phyloP scores from a whole-genome alignment of 2,329 filamentous ascomycete species.

The Fusarium oxysporum region DNA sequence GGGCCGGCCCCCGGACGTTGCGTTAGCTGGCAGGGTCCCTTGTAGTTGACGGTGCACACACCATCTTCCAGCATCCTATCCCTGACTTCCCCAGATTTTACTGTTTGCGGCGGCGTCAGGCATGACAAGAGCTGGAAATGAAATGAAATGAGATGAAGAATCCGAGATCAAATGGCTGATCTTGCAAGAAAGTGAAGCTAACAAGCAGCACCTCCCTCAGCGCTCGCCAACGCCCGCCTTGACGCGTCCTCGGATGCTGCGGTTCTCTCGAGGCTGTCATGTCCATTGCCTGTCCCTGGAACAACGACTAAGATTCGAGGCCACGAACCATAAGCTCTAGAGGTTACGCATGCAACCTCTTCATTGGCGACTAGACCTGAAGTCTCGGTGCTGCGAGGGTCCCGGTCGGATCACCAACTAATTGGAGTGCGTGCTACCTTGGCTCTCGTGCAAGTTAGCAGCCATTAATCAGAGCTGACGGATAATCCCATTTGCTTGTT shows the following conservation, averaged over 20 bases:
- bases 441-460: slow-evolving; percentile 1
- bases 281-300: slow-evolving; percentile 29
- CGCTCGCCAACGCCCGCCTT: slow-evolving; percentile 27
- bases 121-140: slow-evolving; percentile 32
- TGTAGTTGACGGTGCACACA: slow-evolving; percentile 46
- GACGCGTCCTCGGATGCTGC: slow-evolving; percentile 32
- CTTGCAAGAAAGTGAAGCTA: slow-evolving; percentile 18
- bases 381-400: slow-evolving; percentile 30
- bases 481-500: slow-evolving; percentile 10
- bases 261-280: slow-evolving; percentile 21
- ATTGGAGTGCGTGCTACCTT: background rate
- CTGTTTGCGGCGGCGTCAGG: slow-evolving; percentile 26
- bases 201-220: slow-evolving; percentile 2
- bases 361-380: slow-evolving; percentile 26
- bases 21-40: slow-evolving; percentile 43
- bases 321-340: slow-evolving; percentile 36
- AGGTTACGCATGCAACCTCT: slow-evolving; percentile 14
- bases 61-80: slow-evolving; percentile 46
- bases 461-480: slow-evolving; percentile 33
- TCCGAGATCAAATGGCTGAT: slow-evolving; percentile 25
- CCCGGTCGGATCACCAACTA: slow-evolving; percentile 35
- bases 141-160: slow-evolving; percentile 27
- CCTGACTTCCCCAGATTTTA: slow-evolving; percentile 52
- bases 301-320: slow-evolving; percentile 32
- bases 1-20: slow-evolving; percentile 38